Conservation (phyloP, 192 early-diverging fungal genomes). For the Backusella australiensis region DNA sequence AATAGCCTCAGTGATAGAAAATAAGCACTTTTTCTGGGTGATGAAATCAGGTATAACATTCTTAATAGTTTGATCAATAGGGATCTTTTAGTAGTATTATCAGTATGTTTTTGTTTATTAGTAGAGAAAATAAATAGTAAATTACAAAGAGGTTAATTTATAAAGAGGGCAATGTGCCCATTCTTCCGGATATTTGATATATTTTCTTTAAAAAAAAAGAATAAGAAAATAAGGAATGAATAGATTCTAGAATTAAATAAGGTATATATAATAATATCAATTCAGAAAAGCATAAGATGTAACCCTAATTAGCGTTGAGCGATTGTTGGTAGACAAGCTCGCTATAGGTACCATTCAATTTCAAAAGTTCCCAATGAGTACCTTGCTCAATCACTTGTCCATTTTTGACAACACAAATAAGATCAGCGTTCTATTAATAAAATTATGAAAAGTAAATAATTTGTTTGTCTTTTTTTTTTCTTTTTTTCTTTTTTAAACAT, state of each 20-base stretch:
- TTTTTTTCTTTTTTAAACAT: not conserved
- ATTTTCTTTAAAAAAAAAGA: not conserved
- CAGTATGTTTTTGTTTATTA: not conserved
- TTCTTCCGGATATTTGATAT: not conserved
- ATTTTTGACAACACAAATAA: slow-evolving; percentile 79
- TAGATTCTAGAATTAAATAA: not conserved
- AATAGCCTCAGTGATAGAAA: no score
- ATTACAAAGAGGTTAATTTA: not conserved
- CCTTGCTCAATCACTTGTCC: slow-evolving; percentile 74
- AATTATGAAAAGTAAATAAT: slow-evolving; percentile 15
- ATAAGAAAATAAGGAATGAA: not conserved
- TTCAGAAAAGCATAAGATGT: not conserved
- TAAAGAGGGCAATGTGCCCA: not conserved
- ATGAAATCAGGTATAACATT: no score
- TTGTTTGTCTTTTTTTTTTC: slow-evolving; percentile 38
- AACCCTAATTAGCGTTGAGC: slow-evolving; percentile 32
- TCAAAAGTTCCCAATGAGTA: slow-evolving; percentile 74
- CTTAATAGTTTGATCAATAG: no score
- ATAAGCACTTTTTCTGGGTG: no score
- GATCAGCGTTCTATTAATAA: slow-evolving; percentile 60
- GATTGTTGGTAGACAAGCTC: slow-evolving; percentile 65
- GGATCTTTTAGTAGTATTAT: no score
- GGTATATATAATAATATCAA: not conserved
- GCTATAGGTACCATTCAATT: slow-evolving; percentile 54
- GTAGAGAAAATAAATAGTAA: not conserved